Percentiles rank a stretch among this genome's conserved stretches.
phyloP scores from a whole-genome alignment of 106 monocot genomes.

The Platanthera guangdongensis region DNA sequence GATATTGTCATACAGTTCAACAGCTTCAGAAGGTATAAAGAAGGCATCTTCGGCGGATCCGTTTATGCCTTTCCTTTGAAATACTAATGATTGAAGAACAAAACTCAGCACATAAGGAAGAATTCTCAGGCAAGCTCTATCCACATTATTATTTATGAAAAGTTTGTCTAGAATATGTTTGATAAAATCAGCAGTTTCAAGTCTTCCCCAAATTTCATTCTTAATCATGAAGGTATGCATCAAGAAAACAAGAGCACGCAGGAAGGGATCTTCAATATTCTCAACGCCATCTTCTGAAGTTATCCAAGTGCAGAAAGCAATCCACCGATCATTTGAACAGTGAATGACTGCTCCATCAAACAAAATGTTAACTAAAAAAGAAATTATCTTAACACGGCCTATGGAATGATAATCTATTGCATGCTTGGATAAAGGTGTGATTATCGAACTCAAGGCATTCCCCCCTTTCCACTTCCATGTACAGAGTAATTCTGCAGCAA shows the following conservation, averaged over 20 bases:
- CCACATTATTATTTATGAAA: conserved; percentile 19
- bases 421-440: conserved; percentile 51
- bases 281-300: conserved; percentile 60
- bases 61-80: conserved; percentile 19
- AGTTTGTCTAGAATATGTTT: conserved; percentile 45
- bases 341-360: conserved; percentile 52
- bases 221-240: conserved; percentile 40
- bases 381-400: conserved; percentile 15
- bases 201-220: conserved; percentile 36
- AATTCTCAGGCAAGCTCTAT: conserved; percentile 54
- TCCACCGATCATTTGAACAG: conserved; percentile 23
- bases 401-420: conserved; percentile 22
- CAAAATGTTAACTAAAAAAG: conserved; percentile 43
- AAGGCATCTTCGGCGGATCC: conserved; percentile 19
- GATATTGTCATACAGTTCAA: conserved; percentile 32
- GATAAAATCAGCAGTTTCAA: conserved; percentile 51
- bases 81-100: conserved; percentile 34
- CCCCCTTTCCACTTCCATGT: conserved; percentile 75
- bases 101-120: conserved; percentile 69
- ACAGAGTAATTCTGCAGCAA: conserved; percentile 90
- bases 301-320: conserved; percentile 58
- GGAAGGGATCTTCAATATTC: conserved; percentile 52
- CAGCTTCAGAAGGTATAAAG: conserved; percentile 14
- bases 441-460: conserved; percentile 42
- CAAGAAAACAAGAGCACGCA: conserved; percentile 65